Evolutionary conservation across 2,329 filamentous ascomycete species (phyloP).

Genomic region (Aureobasidium subglaciale): DNA sequence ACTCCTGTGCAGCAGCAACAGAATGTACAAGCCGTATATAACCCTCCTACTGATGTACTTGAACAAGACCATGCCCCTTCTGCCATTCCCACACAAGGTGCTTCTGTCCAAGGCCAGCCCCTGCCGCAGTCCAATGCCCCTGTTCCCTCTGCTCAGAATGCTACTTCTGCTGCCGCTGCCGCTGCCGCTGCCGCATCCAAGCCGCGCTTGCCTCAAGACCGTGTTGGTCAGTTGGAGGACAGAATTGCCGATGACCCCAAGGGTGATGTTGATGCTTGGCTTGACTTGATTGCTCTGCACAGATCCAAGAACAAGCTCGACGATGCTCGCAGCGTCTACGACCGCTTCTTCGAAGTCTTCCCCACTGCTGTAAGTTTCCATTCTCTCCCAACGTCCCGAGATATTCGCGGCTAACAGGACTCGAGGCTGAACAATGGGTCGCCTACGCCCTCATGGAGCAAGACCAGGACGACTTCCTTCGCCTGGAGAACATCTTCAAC

Average conservation of each 20-base stretch:
- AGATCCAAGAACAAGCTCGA: conserved; percentile 75
- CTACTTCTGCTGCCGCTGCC: conserved; percentile 21
- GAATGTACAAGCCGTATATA: conserved; percentile 15
- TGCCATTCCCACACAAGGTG: conserved; percentile 26
- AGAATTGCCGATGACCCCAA: conserved; percentile 87
- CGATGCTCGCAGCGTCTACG: conserved; percentile 71
- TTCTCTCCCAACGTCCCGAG: not conserved
- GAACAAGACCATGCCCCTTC: conserved; percentile 19
- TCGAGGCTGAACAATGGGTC: conserved; percentile 83
- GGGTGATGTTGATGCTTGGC: conserved; percentile 88
- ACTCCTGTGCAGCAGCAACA: conserved; percentile 16
- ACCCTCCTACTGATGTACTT: conserved; percentile 15
- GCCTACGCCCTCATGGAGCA: conserved; percentile 86
- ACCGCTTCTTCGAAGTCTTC: conserved; percentile 80
- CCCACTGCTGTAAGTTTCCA: conserved; percentile 72
- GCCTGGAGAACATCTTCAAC: conserved; percentile 77
- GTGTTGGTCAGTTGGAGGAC: conserved; percentile 75
- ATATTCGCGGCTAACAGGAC: conserved; percentile 28
- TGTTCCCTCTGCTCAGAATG: conserved; percentile 18
- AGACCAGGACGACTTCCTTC: conserved; percentile 71
- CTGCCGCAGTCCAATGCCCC: conserved; percentile 16
- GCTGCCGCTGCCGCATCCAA: conserved; percentile 30
- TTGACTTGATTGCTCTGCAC: conserved; percentile 77
- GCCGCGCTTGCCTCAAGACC: conserved; percentile 62
- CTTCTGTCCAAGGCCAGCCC: conserved; percentile 21